phyloP scores from a whole-genome alignment of 2,329 filamentous ascomycete genomes.

The Fusarium sambucinum region DNA sequence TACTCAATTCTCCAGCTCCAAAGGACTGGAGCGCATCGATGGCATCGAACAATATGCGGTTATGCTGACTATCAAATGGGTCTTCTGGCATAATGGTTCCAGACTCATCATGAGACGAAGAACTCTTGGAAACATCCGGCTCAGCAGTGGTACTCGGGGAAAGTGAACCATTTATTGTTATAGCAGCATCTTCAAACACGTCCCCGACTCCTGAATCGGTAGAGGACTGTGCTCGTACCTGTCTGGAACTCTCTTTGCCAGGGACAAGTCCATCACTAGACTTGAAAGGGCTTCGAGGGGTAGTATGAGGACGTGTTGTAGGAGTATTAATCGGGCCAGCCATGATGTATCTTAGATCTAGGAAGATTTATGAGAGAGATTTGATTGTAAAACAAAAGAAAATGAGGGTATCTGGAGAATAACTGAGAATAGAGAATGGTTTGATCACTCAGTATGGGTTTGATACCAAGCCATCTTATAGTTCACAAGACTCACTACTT shows the following conservation, averaged over 20 bases:
- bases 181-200: conserved; percentile 11
- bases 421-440: not conserved
- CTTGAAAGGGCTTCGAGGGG: conserved; percentile 10
- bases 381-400: not conserved
- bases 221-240: conserved; percentile 7
- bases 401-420: not conserved
- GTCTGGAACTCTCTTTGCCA: not conserved
- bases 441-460: not conserved
- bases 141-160: not conserved
- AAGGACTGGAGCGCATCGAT: conserved; percentile 54
- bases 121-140: not conserved
- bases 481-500: not conserved
- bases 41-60: conserved; percentile 53
- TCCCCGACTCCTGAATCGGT: conserved; percentile 27
- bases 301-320: conserved; percentile 6
- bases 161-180: not conserved
- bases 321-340: conserved; percentile 28
- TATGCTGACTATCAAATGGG: conserved; percentile 53
- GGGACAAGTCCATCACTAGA: not conserved
- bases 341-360: conserved; percentile 20
- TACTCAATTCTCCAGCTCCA: conserved; percentile 49
- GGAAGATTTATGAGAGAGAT: not conserved
- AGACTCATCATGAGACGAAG: not conserved
- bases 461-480: conserved; percentile 11
- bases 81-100: conserved; percentile 42